Conservation (phyloP, 179 eudicot species). For the Silene vulgaris region DNA sequence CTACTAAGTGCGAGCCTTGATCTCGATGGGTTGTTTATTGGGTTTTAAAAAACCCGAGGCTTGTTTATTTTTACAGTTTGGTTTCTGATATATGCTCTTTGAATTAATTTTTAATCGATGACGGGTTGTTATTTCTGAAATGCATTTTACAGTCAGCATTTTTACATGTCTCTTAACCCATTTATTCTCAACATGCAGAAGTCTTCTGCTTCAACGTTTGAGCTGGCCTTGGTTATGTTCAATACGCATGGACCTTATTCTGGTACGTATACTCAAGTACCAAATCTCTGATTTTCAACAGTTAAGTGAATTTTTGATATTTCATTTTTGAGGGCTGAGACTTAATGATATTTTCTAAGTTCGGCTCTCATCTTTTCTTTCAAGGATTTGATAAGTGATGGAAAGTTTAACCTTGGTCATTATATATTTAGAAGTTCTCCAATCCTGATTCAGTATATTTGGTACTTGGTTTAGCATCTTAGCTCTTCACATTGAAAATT, state of each 20-base stretch:
- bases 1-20: background rate
- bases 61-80: background rate
- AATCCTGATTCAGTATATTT: background rate
- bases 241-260: constrained; percentile 78
- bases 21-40: background rate
- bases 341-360: background rate
- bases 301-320: background rate
- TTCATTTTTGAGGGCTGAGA: background rate
- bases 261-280: constrained; percentile 36
- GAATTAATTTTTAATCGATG: background rate
- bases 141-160: background rate
- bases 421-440: background rate
- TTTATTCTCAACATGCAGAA: constrained; percentile 49
- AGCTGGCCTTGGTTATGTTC: constrained; percentile 69
- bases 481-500: background rate
- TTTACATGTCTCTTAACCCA: background rate
- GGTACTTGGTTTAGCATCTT: background rate
- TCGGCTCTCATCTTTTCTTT: background rate
- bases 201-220: constrained; percentile 39
- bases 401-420: no score
- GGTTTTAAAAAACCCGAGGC: background rate
- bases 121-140: background rate
- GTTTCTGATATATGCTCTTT: background rate
- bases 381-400: background rate
- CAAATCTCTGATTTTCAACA: constrained; percentile 7